Evolutionary conservation across 2,329 filamentous ascomycete species (phyloP).

Genomic region (Graphilbum fragrans): DNA sequence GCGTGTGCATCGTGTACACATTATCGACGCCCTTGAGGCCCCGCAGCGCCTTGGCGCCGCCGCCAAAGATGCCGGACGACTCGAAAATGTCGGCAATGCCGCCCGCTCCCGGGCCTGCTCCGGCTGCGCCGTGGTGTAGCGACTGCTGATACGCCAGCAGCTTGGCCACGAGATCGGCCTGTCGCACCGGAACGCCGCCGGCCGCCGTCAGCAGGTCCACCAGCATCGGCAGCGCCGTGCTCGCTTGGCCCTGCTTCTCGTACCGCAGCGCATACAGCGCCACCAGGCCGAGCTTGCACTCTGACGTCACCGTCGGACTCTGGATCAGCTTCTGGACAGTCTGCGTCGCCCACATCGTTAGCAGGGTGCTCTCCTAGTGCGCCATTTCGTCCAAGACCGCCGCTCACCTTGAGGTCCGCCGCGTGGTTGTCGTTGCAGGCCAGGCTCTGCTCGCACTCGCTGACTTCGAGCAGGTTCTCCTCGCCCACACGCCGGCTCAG

Average conservation of each 20-base stretch:
- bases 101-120: conserved; percentile 68
- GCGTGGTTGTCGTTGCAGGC: conserved; percentile 95
- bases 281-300: conserved; percentile 81
- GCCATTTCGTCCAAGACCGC: too few species aligned
- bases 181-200: conserved; percentile 64
- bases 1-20: conserved; percentile 95
- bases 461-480: conserved; percentile 86
- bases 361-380: too few species aligned
- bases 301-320: conserved; percentile 59
- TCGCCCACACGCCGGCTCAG: conserved; percentile 77
- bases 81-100: conserved; percentile 90
- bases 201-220: conserved; percentile 77
- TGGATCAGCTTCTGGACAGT: conserved; percentile 79
- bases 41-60: conserved; percentile 68
- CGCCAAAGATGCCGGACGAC: conserved; percentile 79
- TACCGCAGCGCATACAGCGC: conserved; percentile 94
- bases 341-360: conserved; percentile 24
- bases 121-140: conserved; percentile 66
- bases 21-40: conserved; percentile 97
- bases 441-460: conserved; percentile 90
- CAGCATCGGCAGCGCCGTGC: conserved; percentile 72
- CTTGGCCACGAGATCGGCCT: conserved; percentile 70
- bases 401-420: conserved; percentile 72
- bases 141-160: conserved; percentile 78
- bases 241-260: conserved; percentile 71